Percentiles rank a stretch among this genome's conserved stretches.
phyloP scores from a whole-genome alignment of 768 basidiomycete species.

The Gyrodon lividus region DNA sequence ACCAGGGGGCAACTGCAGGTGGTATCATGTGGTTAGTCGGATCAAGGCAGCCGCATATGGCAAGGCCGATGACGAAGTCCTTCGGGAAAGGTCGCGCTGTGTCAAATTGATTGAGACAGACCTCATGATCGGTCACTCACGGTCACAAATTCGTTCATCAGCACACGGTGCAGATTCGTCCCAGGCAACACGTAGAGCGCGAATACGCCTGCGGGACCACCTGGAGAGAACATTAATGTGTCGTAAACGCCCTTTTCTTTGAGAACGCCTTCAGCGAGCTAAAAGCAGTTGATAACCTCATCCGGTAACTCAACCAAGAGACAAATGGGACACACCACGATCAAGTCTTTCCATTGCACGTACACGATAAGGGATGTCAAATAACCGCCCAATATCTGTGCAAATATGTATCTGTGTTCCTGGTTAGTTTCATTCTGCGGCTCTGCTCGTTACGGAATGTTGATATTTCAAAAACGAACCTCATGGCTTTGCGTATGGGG shows the following conservation, averaged over 20 bases:
- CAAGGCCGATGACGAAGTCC: slow-evolving; percentile 22
- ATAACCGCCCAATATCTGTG: slow-evolving; percentile 66
- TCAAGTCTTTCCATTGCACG: slow-evolving; percentile 55
- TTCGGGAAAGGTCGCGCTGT: not conserved
- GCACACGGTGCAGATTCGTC: slow-evolving; percentile 29
- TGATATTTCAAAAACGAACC: slow-evolving; percentile 37
- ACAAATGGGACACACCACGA: slow-evolving; percentile 38
- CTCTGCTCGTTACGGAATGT: slow-evolving; percentile 1
- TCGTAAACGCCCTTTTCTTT: slow-evolving; percentile 26
- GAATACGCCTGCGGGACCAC: slow-evolving; percentile 39
- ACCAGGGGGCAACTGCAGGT: slow-evolving; percentile 49
- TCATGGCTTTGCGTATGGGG: slow-evolving; percentile 47
- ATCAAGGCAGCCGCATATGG: slow-evolving; percentile 39
- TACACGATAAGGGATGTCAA: slow-evolving; percentile 62
- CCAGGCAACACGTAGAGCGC: slow-evolving; percentile 36
- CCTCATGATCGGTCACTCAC: slow-evolving; percentile 21
- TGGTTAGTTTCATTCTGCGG: slow-evolving; percentile 11
- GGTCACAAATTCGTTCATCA: slow-evolving; percentile 41
- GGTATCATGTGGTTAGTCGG: slow-evolving; percentile 59
- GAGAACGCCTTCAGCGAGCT: slow-evolving; percentile 33
- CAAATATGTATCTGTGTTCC: slow-evolving; percentile 55
- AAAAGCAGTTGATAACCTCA: slow-evolving; percentile 18
- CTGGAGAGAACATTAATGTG: slow-evolving; percentile 33
- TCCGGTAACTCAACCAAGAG: slow-evolving; percentile 11
- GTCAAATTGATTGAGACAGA: slow-evolving; percentile 40